Evolutionary conservation across 257 asterid genomes (phyloP).

Genomic region (Nicotiana sylvestris): DNA sequence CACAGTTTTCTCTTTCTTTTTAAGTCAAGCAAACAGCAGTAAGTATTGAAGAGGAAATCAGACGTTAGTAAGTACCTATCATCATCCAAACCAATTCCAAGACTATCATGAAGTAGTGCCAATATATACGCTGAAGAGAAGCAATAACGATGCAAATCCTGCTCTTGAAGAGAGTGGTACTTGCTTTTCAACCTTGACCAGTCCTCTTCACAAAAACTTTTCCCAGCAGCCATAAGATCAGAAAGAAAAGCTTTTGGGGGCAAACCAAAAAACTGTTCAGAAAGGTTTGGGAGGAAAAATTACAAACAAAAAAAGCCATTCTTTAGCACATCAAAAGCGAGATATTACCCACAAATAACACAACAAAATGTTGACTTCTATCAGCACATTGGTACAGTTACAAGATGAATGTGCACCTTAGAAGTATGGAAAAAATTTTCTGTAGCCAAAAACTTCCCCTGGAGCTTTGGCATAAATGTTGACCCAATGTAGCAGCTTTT

Average conservation of each 20-base stretch:
- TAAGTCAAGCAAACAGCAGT: not conserved
- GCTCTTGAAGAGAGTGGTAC: constrained; percentile 55
- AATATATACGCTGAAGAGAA: constrained; percentile 95
- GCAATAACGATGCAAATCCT: constrained; percentile 79
- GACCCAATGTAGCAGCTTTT: constrained; percentile 65
- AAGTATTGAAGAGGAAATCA: not conserved
- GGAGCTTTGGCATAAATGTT: constrained; percentile 79
- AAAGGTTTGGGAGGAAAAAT: not conserved
- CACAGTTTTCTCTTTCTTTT: not conserved
- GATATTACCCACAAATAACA: not conserved
- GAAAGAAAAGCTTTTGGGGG: constrained; percentile 64
- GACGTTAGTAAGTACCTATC: constrained; percentile 40
- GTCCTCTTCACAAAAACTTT: constrained; percentile 74
- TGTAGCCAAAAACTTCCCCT: constrained; percentile 85
- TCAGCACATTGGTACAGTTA: not conserved
- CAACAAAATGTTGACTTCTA: not conserved
- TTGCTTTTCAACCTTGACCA: constrained; percentile 71
- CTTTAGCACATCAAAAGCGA: constrained; percentile 5
- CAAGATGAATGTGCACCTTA: constrained; percentile 43
- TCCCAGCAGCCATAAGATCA: constrained; percentile 73
- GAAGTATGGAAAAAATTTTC: constrained; percentile 91
- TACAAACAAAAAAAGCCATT: not conserved
- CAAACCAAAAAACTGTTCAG: constrained; percentile 76
- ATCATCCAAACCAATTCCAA: constrained; percentile 83
- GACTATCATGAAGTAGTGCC: constrained; percentile 93